Percentiles rank a stretch among this genome's conserved stretches.
Evolutionary conservation across 495 filamentous ascomycete species (phyloP).

Genomic region (Echria macrotheca): DNA sequence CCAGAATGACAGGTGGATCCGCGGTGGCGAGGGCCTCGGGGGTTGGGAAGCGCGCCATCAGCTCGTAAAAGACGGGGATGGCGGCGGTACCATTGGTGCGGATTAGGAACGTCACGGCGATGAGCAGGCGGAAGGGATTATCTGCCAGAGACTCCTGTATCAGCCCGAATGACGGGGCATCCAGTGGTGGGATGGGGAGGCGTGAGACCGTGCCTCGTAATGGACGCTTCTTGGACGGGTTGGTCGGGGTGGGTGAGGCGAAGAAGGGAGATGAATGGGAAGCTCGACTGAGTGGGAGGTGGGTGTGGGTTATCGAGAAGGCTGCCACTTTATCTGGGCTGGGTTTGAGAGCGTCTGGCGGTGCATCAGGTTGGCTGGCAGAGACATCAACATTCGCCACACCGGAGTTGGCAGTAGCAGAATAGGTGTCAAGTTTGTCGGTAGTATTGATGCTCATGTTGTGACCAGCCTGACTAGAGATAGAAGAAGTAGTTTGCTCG

Average conservation of each 20-base stretch:
- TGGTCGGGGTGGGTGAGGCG: not conserved
- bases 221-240: conserved; percentile 19
- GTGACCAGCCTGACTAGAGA: too few relatives aligned
- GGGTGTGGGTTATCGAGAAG: conserved; percentile 17
- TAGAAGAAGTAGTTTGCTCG: too few relatives aligned
- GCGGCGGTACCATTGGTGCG: conserved; percentile 69
- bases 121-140: conserved; percentile 65
- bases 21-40: conserved; percentile 59
- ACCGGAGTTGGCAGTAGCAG: too few relatives aligned
- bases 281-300: conserved; percentile 7
- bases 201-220: conserved; percentile 51
- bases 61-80: conserved; percentile 65
- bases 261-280: not conserved
- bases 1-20: conserved; percentile 48
- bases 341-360: too few relatives aligned
- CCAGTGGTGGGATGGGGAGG: conserved; percentile 66
- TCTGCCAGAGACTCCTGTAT: conserved; percentile 74
- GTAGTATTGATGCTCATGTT: too few relatives aligned
- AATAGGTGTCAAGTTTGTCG: too few relatives aligned
- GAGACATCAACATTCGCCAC: too few relatives aligned
- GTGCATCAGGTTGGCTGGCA: too few relatives aligned
- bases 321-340: not conserved
- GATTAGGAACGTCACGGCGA: conserved; percentile 79
- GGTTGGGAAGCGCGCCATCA: conserved; percentile 65
- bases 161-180: conserved; percentile 61